A percentile compares a stretch with the other conserved stretches of the same genome.
Evolutionary conservation across 2,329 filamentous ascomycete genomes (phyloP).

Genomic region (Raffaelea deltoideospora): DNA sequence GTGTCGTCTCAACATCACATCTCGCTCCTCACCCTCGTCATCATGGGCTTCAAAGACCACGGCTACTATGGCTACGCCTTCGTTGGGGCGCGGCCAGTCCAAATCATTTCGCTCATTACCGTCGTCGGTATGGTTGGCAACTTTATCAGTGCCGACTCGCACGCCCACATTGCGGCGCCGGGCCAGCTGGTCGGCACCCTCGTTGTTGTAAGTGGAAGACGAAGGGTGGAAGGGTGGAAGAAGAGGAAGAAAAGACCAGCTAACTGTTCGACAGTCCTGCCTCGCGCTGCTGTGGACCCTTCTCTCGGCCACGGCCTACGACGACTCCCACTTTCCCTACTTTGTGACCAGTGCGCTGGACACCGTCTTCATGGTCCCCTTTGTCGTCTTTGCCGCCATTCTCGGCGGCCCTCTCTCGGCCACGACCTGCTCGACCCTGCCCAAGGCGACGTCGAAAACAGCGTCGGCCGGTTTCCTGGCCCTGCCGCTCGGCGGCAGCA

Average conservation of each 20-base stretch:
- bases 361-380: slow-evolving; percentile 54
- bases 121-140: slow-evolving; percentile 71
- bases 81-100: slow-evolving; percentile 54
- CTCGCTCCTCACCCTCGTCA: not conserved
- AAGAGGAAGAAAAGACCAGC: too few relatives aligned
- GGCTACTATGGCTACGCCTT: slow-evolving; percentile 52
- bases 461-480: slow-evolving; percentile 29
- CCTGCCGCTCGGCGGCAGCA: slow-evolving; percentile 23
- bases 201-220: slow-evolving; percentile 58
- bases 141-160: slow-evolving; percentile 65
- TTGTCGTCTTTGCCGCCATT: slow-evolving; percentile 61
- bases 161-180: slow-evolving; percentile 48
- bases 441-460: slow-evolving; percentile 22
- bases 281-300: slow-evolving; percentile 65
- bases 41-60: slow-evolving; percentile 14
- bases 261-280: slow-evolving; percentile 55
- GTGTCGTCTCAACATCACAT: not conserved
- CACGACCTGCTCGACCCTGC: slow-evolving; percentile 50
- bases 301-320: slow-evolving; percentile 29
- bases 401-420: slow-evolving; percentile 70
- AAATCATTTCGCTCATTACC: slow-evolving; percentile 55
- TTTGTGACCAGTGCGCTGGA: slow-evolving; percentile 54
- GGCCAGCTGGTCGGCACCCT: slow-evolving; percentile 64
- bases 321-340: slow-evolving; percentile 60
- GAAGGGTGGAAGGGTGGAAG: too few relatives aligned